Base-by-base conservation (phyloP, 2,329 filamentous ascomycete genomes). In the Aspergillus phoenicis region DNA sequence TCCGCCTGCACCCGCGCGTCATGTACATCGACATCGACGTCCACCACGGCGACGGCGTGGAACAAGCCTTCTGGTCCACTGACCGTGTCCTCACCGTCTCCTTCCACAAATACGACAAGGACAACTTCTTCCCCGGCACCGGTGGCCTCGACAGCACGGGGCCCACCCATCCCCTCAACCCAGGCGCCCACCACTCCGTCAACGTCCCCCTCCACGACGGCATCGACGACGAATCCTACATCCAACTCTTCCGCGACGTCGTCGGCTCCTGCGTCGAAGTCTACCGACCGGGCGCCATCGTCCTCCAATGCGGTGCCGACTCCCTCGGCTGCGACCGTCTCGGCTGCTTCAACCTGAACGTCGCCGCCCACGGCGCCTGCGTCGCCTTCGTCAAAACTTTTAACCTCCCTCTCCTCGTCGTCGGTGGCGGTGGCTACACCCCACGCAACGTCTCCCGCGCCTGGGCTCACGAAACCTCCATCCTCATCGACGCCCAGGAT, bases 11-110 rank as follows among this genome's bases (percentile, higher is more conserved):
- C 69, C 88, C 92, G 15, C 89, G 93, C 52, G 93, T 98, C 7
- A 83, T 98, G 60, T 97, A 98, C 77, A 93, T 98, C 76, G 92
- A 96, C 73, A 96, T 96, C 67, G 92, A 96, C 73, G 91, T 96
- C 1, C 92, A 96, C 73, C 92, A 96, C 66, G 92, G 92, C 63
- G 92, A 96, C 73, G 92, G 92, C 54, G 92, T 96, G 17, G 92
- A 96, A 75, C 90, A 96, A 77, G 92, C 92, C 2, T 96, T 96
- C 74, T 93, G 91, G 80, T 93, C 91, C 8, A 93, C 91, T 22
- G 91, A 96, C 73, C 87, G 92, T 59, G 92, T 96, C 66, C 91
- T 96, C 83, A 97, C 94, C 0, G 87, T 96, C 39, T 96, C 92
- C 30, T 97, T 97, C 77, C 95, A 99, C 82, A 97, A 98, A 77